Evolutionary conservation across 495 filamentous ascomycete species (phyloP), one percentile per base, ranked within the genome.

Genomic region (Talaromyces liani): DNA sequence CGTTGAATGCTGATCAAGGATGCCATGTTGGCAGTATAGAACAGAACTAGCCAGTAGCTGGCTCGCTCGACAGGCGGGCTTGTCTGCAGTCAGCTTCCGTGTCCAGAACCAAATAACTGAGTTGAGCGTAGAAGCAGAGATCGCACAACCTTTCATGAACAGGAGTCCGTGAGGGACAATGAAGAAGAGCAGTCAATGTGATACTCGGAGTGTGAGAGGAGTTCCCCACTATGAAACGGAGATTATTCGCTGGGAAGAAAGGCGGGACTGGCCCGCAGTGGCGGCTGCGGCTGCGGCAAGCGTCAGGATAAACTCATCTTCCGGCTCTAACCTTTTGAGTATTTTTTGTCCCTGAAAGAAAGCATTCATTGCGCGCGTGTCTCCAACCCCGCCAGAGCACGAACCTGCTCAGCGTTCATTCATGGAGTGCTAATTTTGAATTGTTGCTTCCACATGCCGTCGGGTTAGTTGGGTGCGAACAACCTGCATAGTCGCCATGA

Each of bases 1-100:
- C 77, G 78, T 67, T 82, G 81, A 63, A 82, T 77, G 65, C 70
- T 73, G 64, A 83, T 79, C 65, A 81, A 71, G 39, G 81, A 69
- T 67, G 75, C 75, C 79, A 83, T 82, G 51, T 63, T 79, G 71
- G 70, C 75, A 65, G 66, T 25, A 33, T 33, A 27, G 45, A 33
- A 27, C 24, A 31, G 29, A 47, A 54, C 16, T 54, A 41, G 60
- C 39, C 18, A 33, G 33, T 33, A 58, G 56, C 56, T 22, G 56
- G 56, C 56, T 36, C 31, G 27, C 56, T 58, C 56, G 12, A 36
- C 56, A 33, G n/a, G 56, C 29, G 27, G 56, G 1, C 31, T 31
- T 34, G 2, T 58, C 31, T 58, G 56, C 53, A 56, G 53, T 25
- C 27, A 27, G 53, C 22, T 56, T 14, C 36, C 12, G 36, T 41